phyloP scores from a whole-genome alignment of 495 filamentous ascomycete species.

The Aspergillus kassunensis region DNA sequence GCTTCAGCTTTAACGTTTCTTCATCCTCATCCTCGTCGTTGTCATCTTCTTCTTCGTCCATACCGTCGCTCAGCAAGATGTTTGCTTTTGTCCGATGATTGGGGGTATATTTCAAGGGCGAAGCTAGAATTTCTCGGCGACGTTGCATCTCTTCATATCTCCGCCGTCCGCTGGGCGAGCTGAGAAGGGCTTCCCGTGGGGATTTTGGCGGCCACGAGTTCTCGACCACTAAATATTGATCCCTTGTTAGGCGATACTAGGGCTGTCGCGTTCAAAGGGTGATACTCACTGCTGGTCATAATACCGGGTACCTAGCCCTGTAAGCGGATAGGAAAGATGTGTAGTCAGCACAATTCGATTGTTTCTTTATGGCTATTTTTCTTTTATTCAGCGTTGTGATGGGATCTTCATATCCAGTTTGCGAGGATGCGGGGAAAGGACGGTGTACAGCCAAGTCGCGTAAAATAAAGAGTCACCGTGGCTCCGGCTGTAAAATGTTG shows the following conservation, averaged over 20 bases:
- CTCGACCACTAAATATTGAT: slow-evolving; percentile 38
- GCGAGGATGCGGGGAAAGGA: slow-evolving; percentile 15
- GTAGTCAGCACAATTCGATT: background rate
- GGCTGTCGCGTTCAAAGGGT: background rate
- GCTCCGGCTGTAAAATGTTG: background rate
- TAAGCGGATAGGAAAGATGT: background rate
- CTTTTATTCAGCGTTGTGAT: background rate
- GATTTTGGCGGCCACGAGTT: slow-evolving; percentile 82
- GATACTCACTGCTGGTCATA: slow-evolving; percentile 25
- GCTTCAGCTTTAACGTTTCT: slow-evolving; percentile 75
- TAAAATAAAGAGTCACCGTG: background rate
- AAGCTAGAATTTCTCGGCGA: slow-evolving; percentile 59
- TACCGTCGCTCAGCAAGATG: slow-evolving; percentile 32
- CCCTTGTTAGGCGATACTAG: slow-evolving; percentile 10
- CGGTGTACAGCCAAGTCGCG: background rate
- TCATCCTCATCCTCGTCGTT: slow-evolving; percentile 94
- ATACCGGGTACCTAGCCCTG: background rate
- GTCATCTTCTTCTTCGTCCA: slow-evolving; percentile 36
- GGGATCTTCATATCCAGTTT: slow-evolving; percentile 13
- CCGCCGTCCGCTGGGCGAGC: slow-evolving; percentile 74
- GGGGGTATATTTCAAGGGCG: slow-evolving; percentile 54
- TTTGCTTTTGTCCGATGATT: slow-evolving; percentile 33
- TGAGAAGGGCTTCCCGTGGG: slow-evolving; percentile 76
- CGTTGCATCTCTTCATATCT: slow-evolving; percentile 61
- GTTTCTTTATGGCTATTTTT: slow-evolving; percentile 2